Evolutionary conservation across 1,284 basidiomycete species (phyloP).

Genomic region (Ustilago xerochloae): DNA sequence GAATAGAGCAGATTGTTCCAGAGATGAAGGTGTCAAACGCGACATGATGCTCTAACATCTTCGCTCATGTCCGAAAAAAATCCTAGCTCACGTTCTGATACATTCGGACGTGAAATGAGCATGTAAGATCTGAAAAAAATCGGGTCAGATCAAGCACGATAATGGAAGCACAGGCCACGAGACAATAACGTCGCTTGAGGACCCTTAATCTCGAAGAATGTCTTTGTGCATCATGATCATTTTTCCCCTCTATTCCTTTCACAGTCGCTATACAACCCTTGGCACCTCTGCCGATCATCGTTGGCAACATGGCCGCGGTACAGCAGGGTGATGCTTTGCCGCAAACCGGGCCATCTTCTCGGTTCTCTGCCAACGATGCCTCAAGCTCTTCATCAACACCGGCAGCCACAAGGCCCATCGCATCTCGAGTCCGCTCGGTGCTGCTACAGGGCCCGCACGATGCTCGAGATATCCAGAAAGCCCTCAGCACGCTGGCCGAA

Average conservation of each 20-base stretch:
- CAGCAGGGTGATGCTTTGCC: background rate
- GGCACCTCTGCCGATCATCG: background rate
- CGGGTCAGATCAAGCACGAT: background rate
- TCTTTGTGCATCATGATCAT: background rate
- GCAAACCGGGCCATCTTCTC: constrained; percentile 11
- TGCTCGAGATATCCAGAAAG: constrained; percentile 9
- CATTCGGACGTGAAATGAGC: background rate
- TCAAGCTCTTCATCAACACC: constrained; percentile 5
- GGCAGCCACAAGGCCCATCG: constrained; percentile 16
- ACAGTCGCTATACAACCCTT: no score
- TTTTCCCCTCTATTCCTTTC: no score
- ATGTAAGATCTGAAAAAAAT: no score
- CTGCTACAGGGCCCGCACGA: constrained; percentile 24
- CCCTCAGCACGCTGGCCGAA: constrained; percentile 33
- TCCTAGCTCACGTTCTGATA: no score
- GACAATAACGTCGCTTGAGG: background rate
- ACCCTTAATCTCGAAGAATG: constrained; percentile 6
- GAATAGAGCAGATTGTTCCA: background rate
- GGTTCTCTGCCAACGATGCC: background rate
- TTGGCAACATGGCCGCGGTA: constrained; percentile 13
- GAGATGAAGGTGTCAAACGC: background rate
- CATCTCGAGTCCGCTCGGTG: constrained; percentile 34
- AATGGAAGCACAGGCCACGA: constrained; percentile 29
- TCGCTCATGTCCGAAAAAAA: background rate
- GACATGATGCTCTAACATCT: background rate